A percentile compares a stretch with the other conserved stretches of the same genome.
These are phyloP conservation scores for Ormosia emarginata DNA, from an alignment of 306 rosid genomes.

Conservation along the genomic window DNA sequence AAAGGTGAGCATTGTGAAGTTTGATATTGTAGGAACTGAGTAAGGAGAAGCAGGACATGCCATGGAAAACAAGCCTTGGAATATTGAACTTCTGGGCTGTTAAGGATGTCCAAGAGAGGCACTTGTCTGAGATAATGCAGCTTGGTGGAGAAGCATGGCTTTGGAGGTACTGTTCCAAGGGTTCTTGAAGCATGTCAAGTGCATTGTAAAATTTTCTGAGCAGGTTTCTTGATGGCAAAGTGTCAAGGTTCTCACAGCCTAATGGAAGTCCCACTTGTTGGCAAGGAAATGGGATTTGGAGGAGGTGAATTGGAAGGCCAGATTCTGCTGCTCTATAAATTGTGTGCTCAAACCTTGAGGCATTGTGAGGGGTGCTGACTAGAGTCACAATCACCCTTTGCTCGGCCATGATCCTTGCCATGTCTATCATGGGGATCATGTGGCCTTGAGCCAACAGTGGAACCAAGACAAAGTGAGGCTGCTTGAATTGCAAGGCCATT, in stretches of 20 bases:
- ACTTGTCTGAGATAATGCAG: conserved; percentile 74
- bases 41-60: conserved; percentile 68
- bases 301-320: conserved; percentile 41
- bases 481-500: conserved; percentile 30
- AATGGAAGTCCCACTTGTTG: conserved; percentile 65
- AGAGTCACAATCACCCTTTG: conserved; percentile 56
- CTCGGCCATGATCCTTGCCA: conserved; percentile 58
- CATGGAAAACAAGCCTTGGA: conserved; percentile 73
- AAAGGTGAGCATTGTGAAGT: conserved; percentile 33
- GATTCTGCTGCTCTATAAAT: conserved; percentile 40
- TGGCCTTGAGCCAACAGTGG: conserved; percentile 93
- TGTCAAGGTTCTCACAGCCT: conserved; percentile 70
- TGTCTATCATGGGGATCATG: conserved; percentile 92
- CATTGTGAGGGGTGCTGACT: conserved; percentile 66
- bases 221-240: conserved; percentile 51
- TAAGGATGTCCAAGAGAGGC: conserved; percentile 55
- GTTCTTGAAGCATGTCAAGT: conserved; percentile 58
- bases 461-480: conserved; percentile 67
- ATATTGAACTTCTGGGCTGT: conserved; percentile 49
- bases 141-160: conserved; percentile 36
- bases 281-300: conserved; percentile 59
- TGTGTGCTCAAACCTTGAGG: conserved; percentile 45
- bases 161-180: conserved; percentile 47
- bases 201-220: conserved; percentile 61
- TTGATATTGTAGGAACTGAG: conserved; percentile 54